These are phyloP conservation scores for Hexamita inflata DNA, from an alignment of 208 protist species.

Conservation along the genomic window DNA sequence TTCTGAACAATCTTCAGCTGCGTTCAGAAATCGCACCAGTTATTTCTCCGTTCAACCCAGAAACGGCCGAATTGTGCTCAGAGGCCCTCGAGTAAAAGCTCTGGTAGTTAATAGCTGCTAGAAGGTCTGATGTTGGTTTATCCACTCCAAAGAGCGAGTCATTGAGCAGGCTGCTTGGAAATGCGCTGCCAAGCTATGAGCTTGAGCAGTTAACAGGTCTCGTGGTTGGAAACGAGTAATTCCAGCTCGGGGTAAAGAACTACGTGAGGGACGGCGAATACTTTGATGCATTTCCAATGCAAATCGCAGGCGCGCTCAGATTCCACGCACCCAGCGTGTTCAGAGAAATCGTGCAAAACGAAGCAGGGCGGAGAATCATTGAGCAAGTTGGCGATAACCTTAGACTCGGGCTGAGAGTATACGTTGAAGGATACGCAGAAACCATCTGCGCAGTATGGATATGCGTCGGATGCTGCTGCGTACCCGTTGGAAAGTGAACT, in stretches of 20 bases:
- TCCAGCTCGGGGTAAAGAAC: neutral
- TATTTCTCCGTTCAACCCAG: neutral
- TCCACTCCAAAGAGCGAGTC: neutral
- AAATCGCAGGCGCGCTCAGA: neutral
- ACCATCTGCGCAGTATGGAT: neutral
- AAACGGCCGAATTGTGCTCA: neutral
- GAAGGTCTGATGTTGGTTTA: neutral
- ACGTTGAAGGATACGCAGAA: neutral
- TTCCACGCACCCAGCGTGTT: neutral
- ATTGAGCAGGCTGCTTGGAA: neutral
- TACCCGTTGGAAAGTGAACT: no score
- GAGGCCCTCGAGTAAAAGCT: neutral
- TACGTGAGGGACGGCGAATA: neutral
- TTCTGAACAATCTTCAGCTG: neutral
- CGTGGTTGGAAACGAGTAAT: neutral
- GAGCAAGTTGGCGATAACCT: neutral
- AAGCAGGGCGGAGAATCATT: neutral
- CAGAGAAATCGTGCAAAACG: neutral
- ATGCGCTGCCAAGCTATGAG: neutral
- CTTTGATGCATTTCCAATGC: neutral
- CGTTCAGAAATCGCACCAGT: neutral
- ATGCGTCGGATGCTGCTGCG: neutral
- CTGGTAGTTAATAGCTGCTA: neutral
- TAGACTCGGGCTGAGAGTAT: neutral
- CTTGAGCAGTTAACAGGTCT: neutral